These are phyloP conservation scores for Suillus lakei DNA, from an alignment of 768 basidiomycete species.

Conservation along the genomic window DNA sequence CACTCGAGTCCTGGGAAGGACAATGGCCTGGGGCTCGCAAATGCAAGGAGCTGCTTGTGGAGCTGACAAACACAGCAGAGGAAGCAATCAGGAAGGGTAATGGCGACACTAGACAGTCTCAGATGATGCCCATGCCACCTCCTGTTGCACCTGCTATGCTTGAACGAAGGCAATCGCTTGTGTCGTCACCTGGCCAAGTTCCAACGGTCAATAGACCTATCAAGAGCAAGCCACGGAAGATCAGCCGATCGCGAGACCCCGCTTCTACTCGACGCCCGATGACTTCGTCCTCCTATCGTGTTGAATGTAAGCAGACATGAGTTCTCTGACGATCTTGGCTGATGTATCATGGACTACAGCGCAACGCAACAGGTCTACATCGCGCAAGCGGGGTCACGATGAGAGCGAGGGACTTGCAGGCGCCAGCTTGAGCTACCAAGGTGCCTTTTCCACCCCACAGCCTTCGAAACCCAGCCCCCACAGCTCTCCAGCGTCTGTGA, in stretches of 20 bases:
- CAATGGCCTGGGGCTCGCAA: constrained; percentile 89
- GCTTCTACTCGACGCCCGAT: constrained; percentile 56
- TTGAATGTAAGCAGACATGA: constrained; percentile 51
- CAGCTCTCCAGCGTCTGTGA: constrained; percentile 76
- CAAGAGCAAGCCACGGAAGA: constrained; percentile 55
- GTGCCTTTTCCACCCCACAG: constrained; percentile 60
- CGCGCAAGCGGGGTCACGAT: constrained; percentile 73
- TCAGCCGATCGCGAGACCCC: constrained; percentile 65
- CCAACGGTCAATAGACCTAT: constrained; percentile 52
- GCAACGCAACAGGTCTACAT: constrained; percentile 75
- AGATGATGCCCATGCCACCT: constrained; percentile 30
- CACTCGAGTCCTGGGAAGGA: constrained; percentile 82
- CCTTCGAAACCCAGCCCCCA: constrained; percentile 61
- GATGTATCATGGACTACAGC: constrained; percentile 39
- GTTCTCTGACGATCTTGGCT: constrained; percentile 16
- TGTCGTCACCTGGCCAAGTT: constrained; percentile 41
- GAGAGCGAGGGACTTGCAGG: constrained; percentile 62
- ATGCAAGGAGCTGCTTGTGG: constrained; percentile 79
- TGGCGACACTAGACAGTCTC: constrained; percentile 23
- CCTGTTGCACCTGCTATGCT: constrained; percentile 39
- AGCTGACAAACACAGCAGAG: constrained; percentile 69
- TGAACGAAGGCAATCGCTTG: constrained; percentile 62
- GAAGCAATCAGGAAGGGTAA: constrained; percentile 57
- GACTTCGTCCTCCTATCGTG: constrained; percentile 66
- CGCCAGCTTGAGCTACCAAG: constrained; percentile 47